phyloP scores from a whole-genome alignment of 2,329 filamentous ascomycete genomes.

The Claviceps pusilla region DNA sequence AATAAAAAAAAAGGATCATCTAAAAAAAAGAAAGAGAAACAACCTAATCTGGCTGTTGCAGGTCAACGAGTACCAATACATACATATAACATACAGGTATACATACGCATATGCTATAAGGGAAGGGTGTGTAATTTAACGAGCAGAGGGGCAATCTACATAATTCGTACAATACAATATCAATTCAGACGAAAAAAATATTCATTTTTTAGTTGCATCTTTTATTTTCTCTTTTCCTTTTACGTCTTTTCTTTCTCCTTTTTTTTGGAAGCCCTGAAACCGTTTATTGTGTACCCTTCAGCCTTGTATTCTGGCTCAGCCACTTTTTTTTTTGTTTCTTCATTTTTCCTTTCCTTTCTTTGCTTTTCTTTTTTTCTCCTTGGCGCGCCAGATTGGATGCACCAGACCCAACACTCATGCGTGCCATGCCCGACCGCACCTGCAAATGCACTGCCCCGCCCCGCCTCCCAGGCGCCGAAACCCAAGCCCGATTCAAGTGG shows the following conservation, averaged over 20 bases:
- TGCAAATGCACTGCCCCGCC: too few species aligned
- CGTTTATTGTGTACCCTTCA: too few species aligned
- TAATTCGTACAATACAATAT: slow-evolving; percentile 2
- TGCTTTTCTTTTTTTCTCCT: background rate
- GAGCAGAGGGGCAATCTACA: background rate
- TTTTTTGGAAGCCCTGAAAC: too few species aligned
- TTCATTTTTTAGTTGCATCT: too few species aligned
- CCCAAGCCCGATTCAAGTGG: too few species aligned
- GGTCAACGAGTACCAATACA: background rate
- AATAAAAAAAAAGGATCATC: background rate
- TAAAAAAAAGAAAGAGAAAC: background rate
- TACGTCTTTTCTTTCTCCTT: too few species aligned
- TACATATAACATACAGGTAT: background rate
- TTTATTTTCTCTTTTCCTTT: too few species aligned
- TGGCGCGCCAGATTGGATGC: too few species aligned
- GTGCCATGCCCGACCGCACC: too few species aligned
- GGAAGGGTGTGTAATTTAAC: slow-evolving; percentile 3
- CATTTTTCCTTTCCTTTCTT: background rate
- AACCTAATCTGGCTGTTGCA: background rate
- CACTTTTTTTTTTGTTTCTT: background rate
- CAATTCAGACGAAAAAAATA: background rate
- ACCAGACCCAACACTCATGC: too few species aligned
- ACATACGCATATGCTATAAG: background rate
- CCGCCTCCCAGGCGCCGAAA: too few species aligned
- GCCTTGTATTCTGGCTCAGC: too few species aligned